Evolutionary conservation across 1,284 basidiomycete species (phyloP), one percentile per base, ranked within the genome.

Genomic region (Cryptococcus neoformans): DNA sequence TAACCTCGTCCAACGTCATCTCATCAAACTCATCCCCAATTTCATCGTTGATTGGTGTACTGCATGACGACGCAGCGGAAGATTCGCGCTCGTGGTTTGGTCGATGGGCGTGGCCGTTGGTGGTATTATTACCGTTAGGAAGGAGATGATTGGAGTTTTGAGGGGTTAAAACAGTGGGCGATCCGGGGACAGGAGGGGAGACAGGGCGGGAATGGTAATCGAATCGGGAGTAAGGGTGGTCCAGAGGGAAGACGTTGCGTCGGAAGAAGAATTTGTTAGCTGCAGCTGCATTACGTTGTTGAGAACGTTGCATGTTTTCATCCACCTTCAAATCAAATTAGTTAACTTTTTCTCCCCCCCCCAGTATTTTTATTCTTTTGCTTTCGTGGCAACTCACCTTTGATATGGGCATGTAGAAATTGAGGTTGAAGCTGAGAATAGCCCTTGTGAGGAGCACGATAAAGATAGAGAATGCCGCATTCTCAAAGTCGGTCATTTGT

Each of bases 401-500:
- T 1, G 92, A 95, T 49, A 99, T 92, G 3, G 96, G 96, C 65
- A 98, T 84, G 78, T 99, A 99, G 58, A 98, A 89, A 78, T 98
- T 97, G 58, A 98, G 81, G 58, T 90, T 88, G 77, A 92, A 93
- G 64, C 82, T 85, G 60, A 98, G 82, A 64, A 99, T 96, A 0
- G 94, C 94, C 45, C 95, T 84, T 0, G 95, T 93, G 7, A 99
- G 82, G 37, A 99, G 84, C 6, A 98, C 92, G 59, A 96, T 84
- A 75, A 99, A 99, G 46, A 98, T 85, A 36, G 90, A 86, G 73
- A 93, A 97, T 1, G 96, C 94, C 0, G 96, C 96, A 74, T 99
- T 99, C 80, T 99, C 96, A 74, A 94, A 99, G 79, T 99, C 96
- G 17, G 96, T 99, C 69, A 96, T 84, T 74, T 99, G 96, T 2